A percentile compares a stretch with the other conserved stretches of the same genome.
These are phyloP conservation scores for Ceratobasidium sp. DNA, from an alignment of 1,284 basidiomycete genomes.

Conservation along the genomic window DNA sequence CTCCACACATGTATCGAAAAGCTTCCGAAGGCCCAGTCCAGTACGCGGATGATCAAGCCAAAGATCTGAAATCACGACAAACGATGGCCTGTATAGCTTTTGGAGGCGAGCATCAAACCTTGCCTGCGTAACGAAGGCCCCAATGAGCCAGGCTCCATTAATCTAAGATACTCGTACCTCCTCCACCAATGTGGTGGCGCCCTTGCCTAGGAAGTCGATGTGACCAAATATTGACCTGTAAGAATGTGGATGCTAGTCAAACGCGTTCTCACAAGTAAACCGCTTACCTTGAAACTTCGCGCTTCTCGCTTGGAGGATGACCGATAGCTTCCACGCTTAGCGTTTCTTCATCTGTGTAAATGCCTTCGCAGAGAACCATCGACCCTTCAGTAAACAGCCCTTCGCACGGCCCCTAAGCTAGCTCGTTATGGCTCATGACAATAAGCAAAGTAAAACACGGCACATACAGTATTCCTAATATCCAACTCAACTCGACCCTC, in stretches of 20 bases:
- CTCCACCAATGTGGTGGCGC: slow-evolving; percentile 89
- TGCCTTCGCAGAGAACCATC: slow-evolving; percentile 94
- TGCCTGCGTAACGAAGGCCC: slow-evolving; percentile 55
- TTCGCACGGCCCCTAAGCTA: slow-evolving; percentile 84
- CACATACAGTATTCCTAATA: slow-evolving; percentile 81
- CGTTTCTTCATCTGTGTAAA: slow-evolving; percentile 91
- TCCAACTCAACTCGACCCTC: slow-evolving; percentile 92
- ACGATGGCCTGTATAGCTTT: slow-evolving; percentile 66
- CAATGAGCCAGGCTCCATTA: no score
- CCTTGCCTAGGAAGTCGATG: slow-evolving; percentile 93
- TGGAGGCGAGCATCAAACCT: slow-evolving; percentile 64
- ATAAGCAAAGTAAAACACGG: no score
- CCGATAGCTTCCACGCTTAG: slow-evolving; percentile 93
- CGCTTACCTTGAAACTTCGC: slow-evolving; percentile 77
- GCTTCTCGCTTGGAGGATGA: slow-evolving; percentile 93
- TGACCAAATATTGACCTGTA: slow-evolving; percentile 88
- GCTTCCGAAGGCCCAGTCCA: slow-evolving; percentile 75
- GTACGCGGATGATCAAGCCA: slow-evolving; percentile 92
- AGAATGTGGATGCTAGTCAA: neutral
- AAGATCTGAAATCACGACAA: slow-evolving; percentile 94
- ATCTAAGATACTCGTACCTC: no score
- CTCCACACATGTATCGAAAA: slow-evolving; percentile 93
- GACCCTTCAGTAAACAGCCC: slow-evolving; percentile 97
- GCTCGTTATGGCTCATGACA: slow-evolving; percentile 11
- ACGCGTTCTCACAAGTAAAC: neutral